Conservation (phyloP, 176 grass and related monocot species). For the Aegilops bicornis region DNA sequence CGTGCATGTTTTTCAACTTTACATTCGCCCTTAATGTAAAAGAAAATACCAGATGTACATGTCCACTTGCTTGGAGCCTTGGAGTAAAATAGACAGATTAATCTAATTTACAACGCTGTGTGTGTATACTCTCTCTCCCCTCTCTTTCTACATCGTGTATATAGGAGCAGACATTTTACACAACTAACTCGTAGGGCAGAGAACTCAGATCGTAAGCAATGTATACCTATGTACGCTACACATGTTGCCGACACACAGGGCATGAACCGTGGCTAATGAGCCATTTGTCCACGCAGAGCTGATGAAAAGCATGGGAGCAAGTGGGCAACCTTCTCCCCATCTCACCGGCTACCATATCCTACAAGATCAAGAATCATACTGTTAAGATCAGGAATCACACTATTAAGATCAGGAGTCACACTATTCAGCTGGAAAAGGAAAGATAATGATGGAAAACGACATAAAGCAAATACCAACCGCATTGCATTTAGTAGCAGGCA, state of each 20-base stretch:
- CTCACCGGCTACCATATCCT: constrained; percentile 68
- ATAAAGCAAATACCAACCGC: constrained; percentile 18
- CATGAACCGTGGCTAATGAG: constrained; percentile 62
- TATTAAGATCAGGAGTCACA: neutral
- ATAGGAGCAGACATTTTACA: constrained; percentile 12
- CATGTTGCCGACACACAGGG: constrained; percentile 77
- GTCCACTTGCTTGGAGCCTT: neutral
- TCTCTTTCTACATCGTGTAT: neutral
- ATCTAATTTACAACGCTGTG: constrained; percentile 26
- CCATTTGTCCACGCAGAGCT: constrained; percentile 82
- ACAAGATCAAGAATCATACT: neutral
- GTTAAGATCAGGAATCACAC: neutral
- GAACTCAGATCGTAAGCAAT: neutral
- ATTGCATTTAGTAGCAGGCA: constrained; percentile 41
- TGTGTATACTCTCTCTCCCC: neutral
- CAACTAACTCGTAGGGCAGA: constrained; percentile 1
- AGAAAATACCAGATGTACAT: neutral
- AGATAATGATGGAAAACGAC: neutral
- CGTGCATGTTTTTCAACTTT: neutral
- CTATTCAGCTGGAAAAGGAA: neutral
- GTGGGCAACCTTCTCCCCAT: constrained; percentile 59
- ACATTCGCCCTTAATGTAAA: neutral
- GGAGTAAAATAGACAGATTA: neutral
- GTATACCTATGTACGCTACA: constrained; percentile 28
- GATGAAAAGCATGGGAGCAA: constrained; percentile 78